A percentile compares a stretch with the other conserved stretches of the same genome.
phyloP scores from a whole-genome alignment of 352 stramenopile genomes.

The Phytophthora quininea region DNA sequence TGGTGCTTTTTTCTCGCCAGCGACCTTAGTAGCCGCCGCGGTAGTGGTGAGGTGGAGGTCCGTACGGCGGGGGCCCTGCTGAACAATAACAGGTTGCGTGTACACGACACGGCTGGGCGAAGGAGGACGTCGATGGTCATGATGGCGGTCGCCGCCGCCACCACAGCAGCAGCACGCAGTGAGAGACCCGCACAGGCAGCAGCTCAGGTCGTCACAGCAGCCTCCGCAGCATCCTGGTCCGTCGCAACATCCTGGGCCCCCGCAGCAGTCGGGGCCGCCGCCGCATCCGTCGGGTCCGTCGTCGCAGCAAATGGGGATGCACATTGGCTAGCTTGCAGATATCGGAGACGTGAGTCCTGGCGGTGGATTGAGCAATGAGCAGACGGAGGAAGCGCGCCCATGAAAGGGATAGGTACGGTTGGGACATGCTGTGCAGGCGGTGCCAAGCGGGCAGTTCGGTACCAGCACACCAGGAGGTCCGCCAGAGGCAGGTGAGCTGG shows the following conservation, averaged over 20 bases:
- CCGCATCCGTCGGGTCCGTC: constrained; percentile 24
- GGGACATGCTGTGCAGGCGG: not conserved
- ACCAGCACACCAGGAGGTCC: not conserved
- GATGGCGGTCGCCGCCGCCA: constrained; percentile 12
- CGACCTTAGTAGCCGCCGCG: constrained; percentile 20
- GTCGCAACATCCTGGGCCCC: constrained; percentile 15
- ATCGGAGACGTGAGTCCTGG: constrained; percentile 8
- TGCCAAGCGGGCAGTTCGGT: not conserved
- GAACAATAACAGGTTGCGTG: constrained; percentile 32
- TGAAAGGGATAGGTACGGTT: constrained; percentile 1
- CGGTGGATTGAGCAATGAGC: constrained; percentile 25
- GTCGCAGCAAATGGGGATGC: constrained; percentile 27
- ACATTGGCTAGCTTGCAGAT: constrained; percentile 1
- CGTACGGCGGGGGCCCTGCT: constrained; percentile 20
- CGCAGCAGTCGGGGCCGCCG: constrained; percentile 9
- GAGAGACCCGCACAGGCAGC: constrained; percentile 33
- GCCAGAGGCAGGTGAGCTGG: not conserved
- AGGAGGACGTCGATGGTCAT: constrained; percentile 15
- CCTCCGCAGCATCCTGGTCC: constrained; percentile 15
- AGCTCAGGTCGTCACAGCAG: constrained; percentile 31
- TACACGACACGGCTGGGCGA: constrained; percentile 29
- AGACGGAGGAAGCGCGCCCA: not conserved
- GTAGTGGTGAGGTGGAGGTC: constrained; percentile 3
- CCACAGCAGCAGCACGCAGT: constrained; percentile 30
- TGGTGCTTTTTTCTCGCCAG: not conserved